Base-by-base conservation (phyloP, 495 filamentous ascomycete species). In the Penicillium lagena region DNA sequence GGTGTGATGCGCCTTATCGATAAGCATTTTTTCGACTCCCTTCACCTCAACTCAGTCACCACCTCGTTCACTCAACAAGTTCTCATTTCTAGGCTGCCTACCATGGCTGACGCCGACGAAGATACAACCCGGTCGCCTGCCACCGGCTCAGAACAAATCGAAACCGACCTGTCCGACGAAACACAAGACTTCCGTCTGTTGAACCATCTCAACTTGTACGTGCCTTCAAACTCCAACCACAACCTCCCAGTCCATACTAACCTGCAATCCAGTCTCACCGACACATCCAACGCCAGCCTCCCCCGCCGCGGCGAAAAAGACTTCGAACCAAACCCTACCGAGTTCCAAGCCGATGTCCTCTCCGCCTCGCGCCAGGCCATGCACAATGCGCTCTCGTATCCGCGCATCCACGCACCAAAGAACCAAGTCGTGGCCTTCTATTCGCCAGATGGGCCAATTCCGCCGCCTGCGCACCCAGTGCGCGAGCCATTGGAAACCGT, bases 261-360 rank as follows among this genome's bases (percentile, higher is more conserved):
- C 40, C 33, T 37, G 12, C 13, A 2, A 11, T 42, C 4, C 44
- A 67, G 63, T 22, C 43, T 68, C 36, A 51, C 60, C 41, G 68
- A 67, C 28, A 48, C 53, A 32, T 48, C 66, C 22, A 54, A 69
- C 35, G 48, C 66, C 7, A 63, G 67, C 11, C 71, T 90, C 30
- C 87, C 87, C 32, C 82, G 80, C 47, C 85, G 86, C 45, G 93
- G 93, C 39, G 87, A 93, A 58, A 98, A 98, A 62, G 93, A 98
- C 70, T 98, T 96, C 63, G 93, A 96, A 65, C 79, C 86, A 11
- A 87, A 97, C 62, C 87, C 85, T 45, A 97, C 93, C 11, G 70
- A 78, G 37, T 79, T 83, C 43, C 93, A 98, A 64, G 78, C 80
- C 50, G 66, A 76, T 40, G 76, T 83, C 17, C 83, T 98, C 38